Percentiles rank a stretch among this genome's conserved stretches.
phyloP scores from a whole-genome alignment of 2,329 filamentous ascomycete species.

The Fusarium pseudograminearum region DNA sequence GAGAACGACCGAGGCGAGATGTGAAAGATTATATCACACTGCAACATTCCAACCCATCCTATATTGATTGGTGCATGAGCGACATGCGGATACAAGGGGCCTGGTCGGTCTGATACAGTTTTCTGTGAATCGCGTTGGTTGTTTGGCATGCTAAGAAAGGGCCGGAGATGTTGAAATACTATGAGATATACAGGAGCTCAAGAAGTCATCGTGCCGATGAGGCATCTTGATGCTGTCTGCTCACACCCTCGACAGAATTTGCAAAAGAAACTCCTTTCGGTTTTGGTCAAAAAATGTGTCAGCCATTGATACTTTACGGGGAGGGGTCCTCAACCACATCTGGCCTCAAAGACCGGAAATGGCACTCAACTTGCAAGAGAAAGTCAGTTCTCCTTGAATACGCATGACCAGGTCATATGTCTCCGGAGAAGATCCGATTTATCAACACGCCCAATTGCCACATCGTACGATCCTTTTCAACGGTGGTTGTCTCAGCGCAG shows the following conservation, averaged over 20 bases:
- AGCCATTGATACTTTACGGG: background rate
- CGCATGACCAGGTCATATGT: background rate
- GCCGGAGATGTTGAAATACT: background rate
- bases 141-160: conserved; percentile 14
- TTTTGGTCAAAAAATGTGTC: background rate
- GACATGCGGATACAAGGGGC: conserved; percentile 2
- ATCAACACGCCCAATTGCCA: background rate
- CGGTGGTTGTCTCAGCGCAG: background rate
- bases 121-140: background rate
- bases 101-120: background rate
- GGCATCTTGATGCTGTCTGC: background rate
- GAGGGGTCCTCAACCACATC: background rate
- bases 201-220: background rate
- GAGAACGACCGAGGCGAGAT: background rate
- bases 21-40: conserved; percentile 4
- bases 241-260: background rate
- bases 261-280: background rate
- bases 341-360: background rate
- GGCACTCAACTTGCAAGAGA: background rate
- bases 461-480: conserved; percentile 3
- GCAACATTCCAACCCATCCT: conserved; percentile 13
- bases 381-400: background rate
- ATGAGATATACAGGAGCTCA: conserved; percentile 3
- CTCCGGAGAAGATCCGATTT: background rate
- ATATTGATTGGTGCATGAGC: background rate